A percentile compares a stretch with the other conserved stretches of the same genome.
Evolutionary conservation across 805 yeast species (phyloP).

Genomic region (Kuraishia borneana): DNA sequence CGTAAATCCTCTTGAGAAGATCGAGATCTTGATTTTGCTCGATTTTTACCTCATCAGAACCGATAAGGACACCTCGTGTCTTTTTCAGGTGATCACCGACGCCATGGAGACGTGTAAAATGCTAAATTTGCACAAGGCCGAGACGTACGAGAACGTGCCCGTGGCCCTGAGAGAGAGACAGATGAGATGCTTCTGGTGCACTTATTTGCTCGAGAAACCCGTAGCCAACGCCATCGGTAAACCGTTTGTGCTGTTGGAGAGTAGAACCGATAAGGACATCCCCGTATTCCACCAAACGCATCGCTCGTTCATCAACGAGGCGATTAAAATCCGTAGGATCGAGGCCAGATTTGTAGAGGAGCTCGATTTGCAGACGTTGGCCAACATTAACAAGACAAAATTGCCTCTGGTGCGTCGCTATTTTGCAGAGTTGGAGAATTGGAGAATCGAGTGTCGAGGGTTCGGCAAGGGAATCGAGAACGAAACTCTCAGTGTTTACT

Average conservation of each 20-base stretch:
- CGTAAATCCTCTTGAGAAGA: constrained; percentile 29
- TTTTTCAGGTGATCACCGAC: constrained; percentile 42
- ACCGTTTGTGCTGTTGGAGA: constrained; percentile 41
- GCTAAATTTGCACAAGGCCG: constrained; percentile 23
- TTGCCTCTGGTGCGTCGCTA: constrained; percentile 38
- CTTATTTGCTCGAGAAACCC: constrained; percentile 49
- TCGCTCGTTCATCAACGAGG: constrained; percentile 40
- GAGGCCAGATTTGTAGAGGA: constrained; percentile 50
- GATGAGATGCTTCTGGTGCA: constrained; percentile 54
- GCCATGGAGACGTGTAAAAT: constrained; percentile 34
- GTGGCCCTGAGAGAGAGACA: constrained; percentile 21
- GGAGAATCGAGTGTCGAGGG: constrained; percentile 44
- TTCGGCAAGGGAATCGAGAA: constrained; percentile 40
- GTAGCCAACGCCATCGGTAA: constrained; percentile 52
- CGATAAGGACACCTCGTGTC: constrained; percentile 44
- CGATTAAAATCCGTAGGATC: constrained; percentile 42
- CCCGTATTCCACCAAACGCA: constrained; percentile 40
- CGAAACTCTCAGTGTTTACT: constrained; percentile 47
- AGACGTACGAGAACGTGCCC: constrained; percentile 19
- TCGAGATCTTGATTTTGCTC: constrained; percentile 40
- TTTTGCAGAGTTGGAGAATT: constrained; percentile 42
- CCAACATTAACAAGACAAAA: constrained; percentile 14
- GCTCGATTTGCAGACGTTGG: constrained; percentile 12
- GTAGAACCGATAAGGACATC: constrained; percentile 31
- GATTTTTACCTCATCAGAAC: constrained; percentile 48